Conservation (phyloP, 768 basidiomycete species). For the Boletus tylopilopsis region DNA sequence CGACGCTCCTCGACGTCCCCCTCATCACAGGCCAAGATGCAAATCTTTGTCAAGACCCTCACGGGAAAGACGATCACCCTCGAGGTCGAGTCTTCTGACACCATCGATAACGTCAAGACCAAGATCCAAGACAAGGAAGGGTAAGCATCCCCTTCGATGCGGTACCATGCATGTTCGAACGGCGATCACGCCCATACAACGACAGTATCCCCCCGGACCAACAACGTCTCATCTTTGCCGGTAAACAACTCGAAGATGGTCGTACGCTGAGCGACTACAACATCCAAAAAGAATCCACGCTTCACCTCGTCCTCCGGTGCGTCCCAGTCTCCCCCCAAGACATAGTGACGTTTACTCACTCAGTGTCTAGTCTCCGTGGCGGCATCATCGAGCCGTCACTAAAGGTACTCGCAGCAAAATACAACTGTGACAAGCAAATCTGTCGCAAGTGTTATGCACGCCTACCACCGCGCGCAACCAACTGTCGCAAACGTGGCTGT, state of each 20-base stretch:
- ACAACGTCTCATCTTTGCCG: slow-evolving; percentile 54
- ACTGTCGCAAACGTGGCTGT: slow-evolving; percentile 95
- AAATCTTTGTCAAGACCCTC: slow-evolving; percentile 86
- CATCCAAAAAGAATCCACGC: slow-evolving; percentile 97
- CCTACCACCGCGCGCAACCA: slow-evolving; percentile 98
- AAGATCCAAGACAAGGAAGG: slow-evolving; percentile 67
- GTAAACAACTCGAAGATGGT: slow-evolving; percentile 98
- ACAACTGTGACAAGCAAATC: slow-evolving; percentile 99
- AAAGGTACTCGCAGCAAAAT: slow-evolving; percentile 94
- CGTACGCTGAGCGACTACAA: slow-evolving; percentile 96
- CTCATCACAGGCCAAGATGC: slow-evolving; percentile 39
- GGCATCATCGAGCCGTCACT: slow-evolving; percentile 99
- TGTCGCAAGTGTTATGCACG: slow-evolving; percentile 99
- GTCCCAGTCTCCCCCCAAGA: slow-evolving; percentile 17
- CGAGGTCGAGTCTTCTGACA: slow-evolving; percentile 28
- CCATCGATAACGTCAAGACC: slow-evolving; percentile 28
- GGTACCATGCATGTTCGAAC: slow-evolving; percentile 14
- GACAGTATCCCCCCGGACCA: slow-evolving; percentile 27
- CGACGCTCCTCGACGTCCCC: background rate
- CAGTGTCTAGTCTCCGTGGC: slow-evolving; percentile 31
- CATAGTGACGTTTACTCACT: background rate
- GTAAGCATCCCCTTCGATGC: too few species aligned
- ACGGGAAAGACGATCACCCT: slow-evolving; percentile 43
- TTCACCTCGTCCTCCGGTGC: slow-evolving; percentile 94
- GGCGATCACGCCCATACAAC: slow-evolving; percentile 40